phyloP scores from a whole-genome alignment of 352 stramenopile genomes.

The Elongisporangium undulatum region DNA sequence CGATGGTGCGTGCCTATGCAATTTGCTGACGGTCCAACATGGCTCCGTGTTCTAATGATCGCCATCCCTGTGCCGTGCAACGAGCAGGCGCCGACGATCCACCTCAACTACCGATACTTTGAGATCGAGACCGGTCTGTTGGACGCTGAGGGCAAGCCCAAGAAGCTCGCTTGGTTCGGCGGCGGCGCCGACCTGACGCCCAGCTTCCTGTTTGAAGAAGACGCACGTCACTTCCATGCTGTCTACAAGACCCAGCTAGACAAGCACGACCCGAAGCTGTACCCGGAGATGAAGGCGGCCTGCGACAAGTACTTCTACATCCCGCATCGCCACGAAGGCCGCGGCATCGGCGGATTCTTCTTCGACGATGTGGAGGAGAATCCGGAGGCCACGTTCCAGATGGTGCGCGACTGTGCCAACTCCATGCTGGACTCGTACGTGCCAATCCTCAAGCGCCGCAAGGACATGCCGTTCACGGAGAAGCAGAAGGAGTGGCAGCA shows the following conservation, averaged over 20 bases:
- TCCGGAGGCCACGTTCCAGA: conserved; percentile 85
- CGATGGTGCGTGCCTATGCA: conserved; percentile 29
- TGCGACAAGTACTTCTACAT: conserved; percentile 99
- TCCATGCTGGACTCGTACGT: conserved; percentile 92
- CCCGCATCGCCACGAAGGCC: conserved; percentile 92
- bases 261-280: conserved; percentile 91
- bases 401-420: conserved; percentile 71
- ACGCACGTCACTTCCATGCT: conserved; percentile 97
- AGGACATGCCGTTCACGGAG: conserved; percentile 94
- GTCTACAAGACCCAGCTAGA: conserved; percentile 94
- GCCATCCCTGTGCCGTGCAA: conserved; percentile 14
- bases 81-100: conserved; percentile 89
- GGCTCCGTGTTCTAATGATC: not conserved
- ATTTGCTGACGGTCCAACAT: not conserved
- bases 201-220: conserved; percentile 94
- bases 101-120: conserved; percentile 99
- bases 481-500: conserved; percentile 98
- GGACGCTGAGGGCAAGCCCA: conserved; percentile 74
- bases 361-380: conserved; percentile 97
- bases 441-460: conserved; percentile 94
- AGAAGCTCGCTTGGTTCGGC: conserved; percentile 92
- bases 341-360: conserved; percentile 97
- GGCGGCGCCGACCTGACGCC: conserved; percentile 97
- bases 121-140: conserved; percentile 87
- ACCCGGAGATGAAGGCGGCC: conserved; percentile 95